Conservation (phyloP, 23 red algal species). For the Agarophyton chilense region DNA sequence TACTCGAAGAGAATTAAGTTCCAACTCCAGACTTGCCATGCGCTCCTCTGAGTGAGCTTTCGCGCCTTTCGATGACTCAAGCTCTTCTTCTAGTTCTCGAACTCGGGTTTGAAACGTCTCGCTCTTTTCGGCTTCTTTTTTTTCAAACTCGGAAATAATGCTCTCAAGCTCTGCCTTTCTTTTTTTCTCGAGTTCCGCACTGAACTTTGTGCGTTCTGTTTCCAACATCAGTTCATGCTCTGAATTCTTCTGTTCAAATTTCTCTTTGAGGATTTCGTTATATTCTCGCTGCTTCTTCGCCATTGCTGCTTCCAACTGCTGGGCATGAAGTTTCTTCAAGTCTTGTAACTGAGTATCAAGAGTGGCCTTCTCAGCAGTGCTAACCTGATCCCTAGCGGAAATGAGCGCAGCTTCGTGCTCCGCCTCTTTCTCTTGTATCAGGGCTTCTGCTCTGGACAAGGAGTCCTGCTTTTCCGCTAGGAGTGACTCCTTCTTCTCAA, state of each 20-base stretch:
- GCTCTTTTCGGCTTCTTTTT: not conserved
- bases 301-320: slow-evolving; percentile 18
- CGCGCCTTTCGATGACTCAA: not conserved
- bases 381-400: not conserved
- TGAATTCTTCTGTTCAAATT: not conserved
- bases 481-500: slow-evolving; percentile 11
- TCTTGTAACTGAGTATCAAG: slow-evolving; percentile 10
- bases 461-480: slow-evolving; percentile 9
- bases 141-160: not conserved
- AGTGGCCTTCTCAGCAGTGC: not conserved
- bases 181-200: slow-evolving; percentile 5
- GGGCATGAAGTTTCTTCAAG: slow-evolving; percentile 15
- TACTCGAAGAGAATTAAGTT: not conserved
- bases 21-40: not conserved
- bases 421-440: not conserved
- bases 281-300: not conserved
- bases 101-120: not conserved
- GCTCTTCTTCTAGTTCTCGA: not conserved
- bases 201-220: not conserved
- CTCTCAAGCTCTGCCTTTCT: slow-evolving; percentile 14
- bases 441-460: slow-evolving; percentile 1
- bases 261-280: not conserved
- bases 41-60: not conserved
- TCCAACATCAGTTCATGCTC: not conserved
- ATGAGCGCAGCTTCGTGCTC: slow-evolving; percentile 18